These are phyloP conservation scores for Niveomyces coronatus DNA, from an alignment of 2,329 filamentous ascomycete species.

Conservation along the genomic window DNA sequence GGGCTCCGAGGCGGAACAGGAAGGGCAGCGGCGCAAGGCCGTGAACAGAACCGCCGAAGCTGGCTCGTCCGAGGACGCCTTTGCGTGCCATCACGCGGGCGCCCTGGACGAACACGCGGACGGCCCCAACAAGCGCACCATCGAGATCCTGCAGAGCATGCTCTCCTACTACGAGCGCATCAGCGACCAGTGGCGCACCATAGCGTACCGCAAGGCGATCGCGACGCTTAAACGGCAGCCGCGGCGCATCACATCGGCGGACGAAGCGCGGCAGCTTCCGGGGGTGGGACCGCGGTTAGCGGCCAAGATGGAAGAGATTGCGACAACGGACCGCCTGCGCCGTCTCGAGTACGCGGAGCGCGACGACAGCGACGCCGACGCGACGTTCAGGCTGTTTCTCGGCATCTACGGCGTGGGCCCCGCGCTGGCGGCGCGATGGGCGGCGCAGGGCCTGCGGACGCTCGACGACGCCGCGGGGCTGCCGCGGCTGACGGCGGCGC, in stretches of 20 bases:
- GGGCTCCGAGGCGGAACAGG: slow-evolving; percentile 12
- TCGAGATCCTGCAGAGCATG: slow-evolving; percentile 71
- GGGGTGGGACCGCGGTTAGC: slow-evolving; percentile 65
- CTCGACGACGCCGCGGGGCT: slow-evolving; percentile 55
- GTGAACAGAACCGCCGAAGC: too few species aligned
- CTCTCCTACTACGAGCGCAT: slow-evolving; percentile 62
- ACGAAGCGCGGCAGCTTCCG: slow-evolving; percentile 57
- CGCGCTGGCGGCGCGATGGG: slow-evolving; percentile 62
- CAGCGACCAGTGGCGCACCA: slow-evolving; percentile 66
- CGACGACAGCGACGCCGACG: slow-evolving; percentile 53
- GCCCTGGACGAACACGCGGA: slow-evolving; percentile 29
- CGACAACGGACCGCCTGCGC: slow-evolving; percentile 57
- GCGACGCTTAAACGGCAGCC: slow-evolving; percentile 58
- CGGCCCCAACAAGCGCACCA: slow-evolving; percentile 67
- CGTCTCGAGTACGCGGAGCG: slow-evolving; percentile 60
- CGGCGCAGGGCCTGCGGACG: slow-evolving; percentile 62
- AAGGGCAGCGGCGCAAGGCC: not conserved
- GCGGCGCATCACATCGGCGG: slow-evolving; percentile 52
- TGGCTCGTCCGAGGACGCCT: slow-evolving; percentile 16
- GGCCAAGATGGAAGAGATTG: slow-evolving; percentile 84
- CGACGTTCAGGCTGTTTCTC: slow-evolving; percentile 58
- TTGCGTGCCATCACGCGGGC: slow-evolving; percentile 43
- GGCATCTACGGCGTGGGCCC: slow-evolving; percentile 71
- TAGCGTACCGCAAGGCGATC: slow-evolving; percentile 70
- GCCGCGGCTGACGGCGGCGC: slow-evolving; percentile 56